Percentiles rank a stretch among this genome's conserved stretches.
Evolutionary conservation across 495 filamentous ascomycete genomes (phyloP).

Genomic region (Neurospora sp.): DNA sequence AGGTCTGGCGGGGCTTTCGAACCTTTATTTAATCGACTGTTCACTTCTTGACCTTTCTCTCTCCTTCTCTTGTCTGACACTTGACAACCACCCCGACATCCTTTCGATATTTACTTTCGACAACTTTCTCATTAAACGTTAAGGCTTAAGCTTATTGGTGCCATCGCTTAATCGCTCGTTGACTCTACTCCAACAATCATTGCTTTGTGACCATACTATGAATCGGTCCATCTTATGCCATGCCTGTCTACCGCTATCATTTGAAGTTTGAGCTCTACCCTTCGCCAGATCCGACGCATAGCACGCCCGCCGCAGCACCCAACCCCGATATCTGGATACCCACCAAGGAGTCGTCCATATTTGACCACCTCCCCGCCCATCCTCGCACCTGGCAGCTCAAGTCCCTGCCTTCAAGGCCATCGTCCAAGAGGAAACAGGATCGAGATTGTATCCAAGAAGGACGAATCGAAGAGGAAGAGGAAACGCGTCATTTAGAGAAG

Average conservation of each 20-base stretch:
- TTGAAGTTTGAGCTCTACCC: slow-evolving; percentile 75
- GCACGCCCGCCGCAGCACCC: not conserved
- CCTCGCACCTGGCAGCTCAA: slow-evolving; percentile 11
- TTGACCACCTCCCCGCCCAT: slow-evolving; percentile 36
- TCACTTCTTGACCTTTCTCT: not conserved
- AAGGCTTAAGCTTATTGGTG: too few relatives aligned
- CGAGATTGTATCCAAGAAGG: not conserved
- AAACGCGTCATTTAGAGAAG: not conserved
- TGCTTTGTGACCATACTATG: not conserved
- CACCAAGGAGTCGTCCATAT: slow-evolving; percentile 25
- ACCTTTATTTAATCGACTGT: not conserved
- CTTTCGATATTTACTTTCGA: not conserved
- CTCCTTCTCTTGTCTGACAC: not conserved
- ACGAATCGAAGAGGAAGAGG: not conserved
- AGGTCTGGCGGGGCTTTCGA: not conserved
- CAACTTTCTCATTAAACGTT: not conserved
- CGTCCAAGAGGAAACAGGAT: not conserved
- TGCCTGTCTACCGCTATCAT: slow-evolving; percentile 88
- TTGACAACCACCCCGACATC: not conserved
- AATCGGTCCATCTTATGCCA: slow-evolving; percentile 16
- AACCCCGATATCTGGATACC: slow-evolving; percentile 30
- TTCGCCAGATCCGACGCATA: slow-evolving; percentile 29
- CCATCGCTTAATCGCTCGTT: not conserved
- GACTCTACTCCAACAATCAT: not conserved
- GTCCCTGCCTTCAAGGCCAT: not conserved